Base-by-base conservation (phyloP, 257 asterid species). In the Thymus mandschuricus region DNA sequence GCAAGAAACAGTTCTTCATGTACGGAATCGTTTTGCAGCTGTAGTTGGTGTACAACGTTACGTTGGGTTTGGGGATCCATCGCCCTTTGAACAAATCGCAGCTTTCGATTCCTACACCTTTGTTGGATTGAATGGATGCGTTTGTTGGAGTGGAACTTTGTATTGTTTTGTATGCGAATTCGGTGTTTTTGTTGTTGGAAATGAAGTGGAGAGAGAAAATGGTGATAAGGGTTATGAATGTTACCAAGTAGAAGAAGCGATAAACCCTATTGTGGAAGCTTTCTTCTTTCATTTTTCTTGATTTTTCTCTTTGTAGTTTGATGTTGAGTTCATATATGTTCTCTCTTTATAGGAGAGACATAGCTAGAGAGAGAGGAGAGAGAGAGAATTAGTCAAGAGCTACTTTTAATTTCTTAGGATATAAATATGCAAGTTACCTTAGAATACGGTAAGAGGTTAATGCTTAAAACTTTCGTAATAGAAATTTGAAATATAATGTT, bases 31-130 rank as follows among this genome's bases (percentile, higher is more conserved):
- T 79, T 11, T 35, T 76, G 81, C 98, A 88, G 83, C 84, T 89
- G 60, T 69, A 50, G 54, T 84, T 88, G 3, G 94, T 82, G 68
- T 92, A 92, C 1, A 75, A 3, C 2, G 89, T 29, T 5, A 60
- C 82, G 27, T 46, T 60, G 48, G 11, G 13, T 30, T 78, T 81
- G 9, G 55, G 78, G 29, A 92, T 35, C 98, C 96, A 89, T 38
- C 38, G 63, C 43, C 98, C 98, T 61, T 80, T 63, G 70, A 85
- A 89, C 55, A 92, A 69, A 43, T 89, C 76, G 72, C 97, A 91
- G 0, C 10, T 40, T 50, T 67, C 79, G 28, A 21, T 28, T 58
- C 15, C 85, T 10, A 40, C 81, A 6, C 30, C 9, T 44, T 44
- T 33, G 66, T 29, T 48, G n/a, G 59, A n/a, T 56, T 71, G 76